Base-by-base conservation (phyloP, 352 stramenopile species). In the Thalassiosira livingstoniorum region DNA sequence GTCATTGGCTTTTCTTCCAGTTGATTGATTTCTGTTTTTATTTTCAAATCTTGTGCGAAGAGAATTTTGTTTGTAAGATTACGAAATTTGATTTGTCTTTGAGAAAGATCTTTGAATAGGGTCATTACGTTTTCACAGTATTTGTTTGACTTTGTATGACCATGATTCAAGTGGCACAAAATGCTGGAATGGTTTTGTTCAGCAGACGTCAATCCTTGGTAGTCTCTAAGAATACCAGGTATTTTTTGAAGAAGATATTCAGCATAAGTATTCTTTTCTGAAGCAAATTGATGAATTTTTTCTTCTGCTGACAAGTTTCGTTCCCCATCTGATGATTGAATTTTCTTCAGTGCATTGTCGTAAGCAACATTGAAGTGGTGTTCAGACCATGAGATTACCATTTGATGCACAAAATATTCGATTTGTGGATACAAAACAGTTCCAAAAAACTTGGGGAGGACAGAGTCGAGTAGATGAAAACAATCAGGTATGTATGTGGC, bases 381-480 rank as follows among this genome's bases (percentile, higher is more conserved):
- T 37, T 67, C 60, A n/a, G 60, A 45, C 13, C 4, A 15, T 29
- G 60, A 29, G 13, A 45, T 67, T 13, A 67, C 37, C 60, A 67
- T 47, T 29, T 43, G 60, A 67, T n/a, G 4, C 10, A 67, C 13
- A 18, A 45, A 11, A 67, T 4, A 29, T 37, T 7, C 11, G 11
- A 67, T 4, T 37, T 23, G 10, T 21, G 7, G 7, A 11, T 67
- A 13, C 10, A 18, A 18, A 4, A n/a, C 4, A n/a, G 7, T 13
- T 37, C 60, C 60, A 37, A 67, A 67, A 7, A 45, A 7, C 37
- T 67, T 37, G 4, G 15, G 7, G 4, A 67, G 31, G 15, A 18
- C 60, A 7, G 60, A 42, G 31, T 67, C 29, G 18, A 67, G 42
- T n/a, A 67, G 29, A 29, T 67, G 60, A 10, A 10, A 67, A 29